These are phyloP conservation scores for Fusarium heterosporum DNA, from an alignment of 2,329 filamentous ascomycete genomes.

Conservation along the genomic window DNA sequence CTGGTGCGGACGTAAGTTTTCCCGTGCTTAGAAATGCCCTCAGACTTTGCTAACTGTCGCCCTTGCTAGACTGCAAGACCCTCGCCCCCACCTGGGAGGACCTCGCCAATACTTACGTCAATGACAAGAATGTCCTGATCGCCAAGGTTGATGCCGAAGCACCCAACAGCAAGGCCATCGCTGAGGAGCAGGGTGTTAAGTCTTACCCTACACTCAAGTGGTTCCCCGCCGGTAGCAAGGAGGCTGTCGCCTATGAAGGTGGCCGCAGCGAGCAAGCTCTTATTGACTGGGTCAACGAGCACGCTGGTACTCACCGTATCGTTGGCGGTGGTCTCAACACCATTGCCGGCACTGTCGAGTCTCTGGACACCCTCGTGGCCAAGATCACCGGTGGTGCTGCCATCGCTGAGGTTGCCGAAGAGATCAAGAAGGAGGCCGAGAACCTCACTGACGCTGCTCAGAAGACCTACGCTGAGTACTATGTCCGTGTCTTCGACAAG, in stretches of 20 bases:
- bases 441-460: conserved; percentile 70
- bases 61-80: conserved; percentile 86
- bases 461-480: conserved; percentile 91
- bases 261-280: conserved; percentile 82
- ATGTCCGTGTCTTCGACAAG: conserved; percentile 91
- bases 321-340: conserved; percentile 83
- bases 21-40: not conserved
- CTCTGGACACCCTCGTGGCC: conserved; percentile 79
- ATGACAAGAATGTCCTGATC: conserved; percentile 82
- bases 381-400: conserved; percentile 75
- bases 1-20: conserved; percentile 93
- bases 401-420: conserved; percentile 72
- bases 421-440: conserved; percentile 78
- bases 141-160: conserved; percentile 97
- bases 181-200: conserved; percentile 79
- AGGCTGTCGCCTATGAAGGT: conserved; percentile 77
- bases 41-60: conserved; percentile 19
- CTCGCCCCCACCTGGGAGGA: conserved; percentile 92
- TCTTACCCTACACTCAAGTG: conserved; percentile 98
- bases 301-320: conserved; percentile 87
- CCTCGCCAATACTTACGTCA: conserved; percentile 82
- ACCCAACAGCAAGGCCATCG: conserved; percentile 82
- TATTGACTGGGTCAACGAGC: conserved; percentile 84
- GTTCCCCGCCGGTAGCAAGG: conserved; percentile 87
- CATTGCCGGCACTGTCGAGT: conserved; percentile 83